Percentiles rank a stretch among this genome's conserved stretches.
These are phyloP conservation scores for Fusarium hostae DNA, from an alignment of 2,329 filamentous ascomycete genomes.

Conservation along the genomic window DNA sequence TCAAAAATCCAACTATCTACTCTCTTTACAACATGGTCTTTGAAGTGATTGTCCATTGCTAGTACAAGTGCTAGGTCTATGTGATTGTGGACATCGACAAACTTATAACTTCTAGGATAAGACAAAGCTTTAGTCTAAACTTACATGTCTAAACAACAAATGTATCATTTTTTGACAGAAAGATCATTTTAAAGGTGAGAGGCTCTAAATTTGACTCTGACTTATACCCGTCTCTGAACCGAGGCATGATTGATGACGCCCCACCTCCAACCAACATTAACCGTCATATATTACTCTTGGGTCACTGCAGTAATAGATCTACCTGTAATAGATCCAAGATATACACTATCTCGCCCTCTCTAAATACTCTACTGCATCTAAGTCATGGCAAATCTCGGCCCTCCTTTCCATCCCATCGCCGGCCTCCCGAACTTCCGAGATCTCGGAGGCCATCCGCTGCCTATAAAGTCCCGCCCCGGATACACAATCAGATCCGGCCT, in stretches of 20 bases:
- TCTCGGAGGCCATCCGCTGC: conserved; percentile 67
- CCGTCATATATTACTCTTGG: not conserved
- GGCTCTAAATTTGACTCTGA: not conserved
- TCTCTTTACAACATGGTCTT: not conserved
- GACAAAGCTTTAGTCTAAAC: not conserved
- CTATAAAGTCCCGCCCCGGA: conserved; percentile 59
- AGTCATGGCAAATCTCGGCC: conserved; percentile 44
- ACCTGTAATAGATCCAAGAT: no score
- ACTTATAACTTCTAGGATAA: not conserved
- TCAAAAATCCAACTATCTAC: conserved; percentile 11
- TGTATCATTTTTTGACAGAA: not conserved
- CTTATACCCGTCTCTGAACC: conserved; percentile 7
- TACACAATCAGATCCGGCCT: conserved; percentile 66
- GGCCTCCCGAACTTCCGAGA: conserved; percentile 77
- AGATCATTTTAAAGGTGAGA: not conserved
- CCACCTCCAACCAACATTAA: conserved; percentile 27
- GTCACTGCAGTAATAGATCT: not conserved
- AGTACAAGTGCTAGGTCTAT: not conserved
- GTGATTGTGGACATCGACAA: not conserved
- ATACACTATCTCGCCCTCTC: not conserved
- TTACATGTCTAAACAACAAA: not conserved
- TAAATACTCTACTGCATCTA: not conserved
- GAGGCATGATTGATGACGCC: conserved; percentile 22
- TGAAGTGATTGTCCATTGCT: not conserved
- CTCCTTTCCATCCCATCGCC: conserved; percentile 62